Evolutionary conservation across 2,329 filamentous ascomycete species (phyloP), one percentile per base, ranked within the genome.

Genomic region (Zelopaecilomyces penicillatus): DNA sequence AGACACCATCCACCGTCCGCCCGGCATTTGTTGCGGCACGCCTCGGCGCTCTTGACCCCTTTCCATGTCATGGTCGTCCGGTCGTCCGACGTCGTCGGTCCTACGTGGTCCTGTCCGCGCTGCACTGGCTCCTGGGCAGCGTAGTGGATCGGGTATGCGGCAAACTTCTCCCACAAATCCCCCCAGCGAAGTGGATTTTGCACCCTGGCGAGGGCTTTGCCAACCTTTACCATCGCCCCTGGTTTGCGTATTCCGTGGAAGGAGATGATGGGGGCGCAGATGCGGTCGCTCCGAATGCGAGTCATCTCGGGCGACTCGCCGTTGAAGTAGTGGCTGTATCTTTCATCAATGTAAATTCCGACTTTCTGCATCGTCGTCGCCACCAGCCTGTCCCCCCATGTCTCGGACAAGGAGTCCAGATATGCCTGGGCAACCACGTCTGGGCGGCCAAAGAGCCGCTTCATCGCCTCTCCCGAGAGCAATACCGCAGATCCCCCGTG

Each of bases 401-500:
- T 71, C 51, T 75, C 71, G 3, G 68, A 66, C 11, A 76, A 64
- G 2, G 74, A 73, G 44, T 71, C 66, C 10, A 65, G 46, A 49
- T 78, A 69, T 7, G 69, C 69, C 42, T 63, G 57, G 11, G 63
- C 60, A 9, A 74, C 67, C 5, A 72, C 56, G 10, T 67, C 59
- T 2, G 66, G 64, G 43, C 67, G 61, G 27, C 60, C 56, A 47
- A 75, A 71, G 4, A 78, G 62, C 29, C 56, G 61, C n/a, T 59
- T 62, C 57, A 79, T 65, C 34, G 74, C 69, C 32, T 65, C 70
- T 38, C 66, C 68, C 0, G 76, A 80, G 8, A 80, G 61, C 26
- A 78, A 55, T 30, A 78, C 65, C 29, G 67, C 73, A 12, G 75
- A 78, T 4, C 75, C 75, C 33, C 76, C 75, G 49, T 80, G 75